A percentile compares a stretch with the other conserved stretches of the same genome.
phyloP scores from a whole-genome alignment of 2,329 filamentous ascomycete genomes.

The Ceratocystis harringtonii region DNA sequence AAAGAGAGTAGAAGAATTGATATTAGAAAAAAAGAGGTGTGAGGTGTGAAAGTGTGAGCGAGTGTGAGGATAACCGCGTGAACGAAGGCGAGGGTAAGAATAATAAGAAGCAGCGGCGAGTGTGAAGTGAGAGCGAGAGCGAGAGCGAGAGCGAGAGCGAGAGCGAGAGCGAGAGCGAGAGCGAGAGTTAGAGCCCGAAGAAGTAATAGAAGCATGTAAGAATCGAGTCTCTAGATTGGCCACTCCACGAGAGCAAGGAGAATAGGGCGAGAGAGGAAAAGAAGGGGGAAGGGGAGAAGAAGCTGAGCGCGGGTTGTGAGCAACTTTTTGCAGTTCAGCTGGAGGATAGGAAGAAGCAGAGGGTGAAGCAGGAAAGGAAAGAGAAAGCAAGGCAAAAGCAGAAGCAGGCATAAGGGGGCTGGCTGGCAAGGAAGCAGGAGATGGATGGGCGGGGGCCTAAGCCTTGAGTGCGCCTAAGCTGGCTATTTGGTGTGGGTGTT shows the following conservation, averaged over 20 bases:
- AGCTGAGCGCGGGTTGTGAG: constrained; percentile 2
- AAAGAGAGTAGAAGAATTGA: constrained; percentile 8
- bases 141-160: neutral
- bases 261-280: neutral
- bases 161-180: neutral
- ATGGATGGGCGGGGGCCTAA: neutral
- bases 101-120: neutral
- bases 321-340: constrained; percentile 3
- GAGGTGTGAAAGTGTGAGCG: neutral
- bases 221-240: neutral
- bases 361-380: constrained; percentile 2
- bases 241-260: neutral
- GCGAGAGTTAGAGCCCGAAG: neutral
- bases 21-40: constrained; percentile 10
- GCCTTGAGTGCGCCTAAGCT: neutral
- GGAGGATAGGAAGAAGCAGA: neutral
- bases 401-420: constrained; percentile 15
- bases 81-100: neutral
- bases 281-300: neutral
- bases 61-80: constrained; percentile 2
- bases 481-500: constrained; percentile 7
- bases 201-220: neutral
- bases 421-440: constrained; percentile 10
- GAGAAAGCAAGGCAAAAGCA: constrained; percentile 8
- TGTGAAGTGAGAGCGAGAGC: neutral